Evolutionary conservation across 192 early-diverging fungal species (phyloP).

Genomic region (Rhizophagus sp.): DNA sequence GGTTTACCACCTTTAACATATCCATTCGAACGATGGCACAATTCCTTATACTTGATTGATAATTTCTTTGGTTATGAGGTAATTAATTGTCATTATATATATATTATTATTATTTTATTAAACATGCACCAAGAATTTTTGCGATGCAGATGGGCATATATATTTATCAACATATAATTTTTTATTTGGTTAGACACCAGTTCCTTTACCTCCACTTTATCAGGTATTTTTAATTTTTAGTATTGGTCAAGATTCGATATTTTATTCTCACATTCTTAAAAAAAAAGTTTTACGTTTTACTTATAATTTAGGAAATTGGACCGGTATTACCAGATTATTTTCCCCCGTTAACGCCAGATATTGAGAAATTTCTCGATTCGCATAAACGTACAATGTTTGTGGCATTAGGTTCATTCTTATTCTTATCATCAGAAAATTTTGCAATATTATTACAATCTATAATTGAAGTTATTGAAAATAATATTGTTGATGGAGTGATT

Average conservation of each 20-base stretch:
- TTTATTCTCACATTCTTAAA: too few relatives aligned
- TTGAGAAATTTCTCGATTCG: background rate
- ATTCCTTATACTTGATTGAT: background rate
- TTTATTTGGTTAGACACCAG: background rate
- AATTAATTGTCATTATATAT: too few relatives aligned
- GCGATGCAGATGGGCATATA: too few relatives aligned
- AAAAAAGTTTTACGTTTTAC: too few relatives aligned
- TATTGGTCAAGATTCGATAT: background rate
- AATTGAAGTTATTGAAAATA: conserved; percentile 28
- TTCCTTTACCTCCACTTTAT: background rate
- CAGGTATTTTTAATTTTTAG: background rate
- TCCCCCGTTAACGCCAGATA: background rate
- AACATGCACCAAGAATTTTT: too few relatives aligned
- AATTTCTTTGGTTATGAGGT: conserved; percentile 6
- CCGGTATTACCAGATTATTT: conserved; percentile 35
- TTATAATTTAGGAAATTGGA: conserved; percentile 23
- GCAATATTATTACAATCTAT: conserved; percentile 31
- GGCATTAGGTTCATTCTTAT: background rate
- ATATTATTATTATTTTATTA: too few relatives aligned
- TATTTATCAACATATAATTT: too few relatives aligned
- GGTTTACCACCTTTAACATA: background rate
- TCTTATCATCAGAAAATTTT: conserved; percentile 5
- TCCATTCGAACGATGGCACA: background rate
- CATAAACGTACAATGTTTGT: conserved; percentile 13
- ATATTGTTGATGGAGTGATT: conserved; percentile 37